Conservation (phyloP, 2,329 filamentous ascomycete species). For the Magnaporthiopsis poae region DNA sequence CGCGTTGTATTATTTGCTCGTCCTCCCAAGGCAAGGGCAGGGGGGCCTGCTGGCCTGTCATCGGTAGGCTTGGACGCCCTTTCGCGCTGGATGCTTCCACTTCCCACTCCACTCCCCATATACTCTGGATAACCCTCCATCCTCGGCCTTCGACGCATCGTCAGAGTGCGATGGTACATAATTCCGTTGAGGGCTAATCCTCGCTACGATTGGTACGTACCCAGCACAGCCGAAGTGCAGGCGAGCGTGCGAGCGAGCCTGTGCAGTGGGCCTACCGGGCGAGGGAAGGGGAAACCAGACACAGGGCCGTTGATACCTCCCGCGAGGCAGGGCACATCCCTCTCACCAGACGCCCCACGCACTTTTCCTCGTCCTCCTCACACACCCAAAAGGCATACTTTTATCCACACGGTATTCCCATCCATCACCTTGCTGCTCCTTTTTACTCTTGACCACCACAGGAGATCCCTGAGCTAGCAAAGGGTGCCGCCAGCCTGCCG, state of each 20-base stretch:
- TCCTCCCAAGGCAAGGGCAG: neutral
- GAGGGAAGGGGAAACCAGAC: conserved; percentile 12
- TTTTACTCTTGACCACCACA: neutral
- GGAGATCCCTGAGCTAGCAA: neutral
- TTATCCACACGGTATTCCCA: neutral
- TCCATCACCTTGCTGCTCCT: neutral
- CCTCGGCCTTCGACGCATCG: neutral
- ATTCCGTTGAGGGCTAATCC: neutral
- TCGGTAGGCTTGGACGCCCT: neutral
- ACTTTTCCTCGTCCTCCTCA: neutral
- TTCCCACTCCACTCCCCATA: neutral
- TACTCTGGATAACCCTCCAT: neutral
- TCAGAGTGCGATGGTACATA: neutral
- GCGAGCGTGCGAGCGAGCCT: neutral
- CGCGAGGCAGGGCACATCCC: neutral
- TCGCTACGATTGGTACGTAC: neutral
- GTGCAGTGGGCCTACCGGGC: neutral
- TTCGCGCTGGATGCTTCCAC: neutral
- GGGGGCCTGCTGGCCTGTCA: neutral
- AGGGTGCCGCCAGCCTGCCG: neutral
- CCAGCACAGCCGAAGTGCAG: neutral
- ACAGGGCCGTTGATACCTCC: conserved; percentile 4
- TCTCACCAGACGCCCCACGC: neutral
- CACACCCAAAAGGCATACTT: neutral
- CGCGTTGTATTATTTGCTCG: neutral